A percentile compares a stretch with the other conserved stretches of the same genome.
Conservation (phyloP, 179 eudicot species). For the Beta lomatogona region DNA sequence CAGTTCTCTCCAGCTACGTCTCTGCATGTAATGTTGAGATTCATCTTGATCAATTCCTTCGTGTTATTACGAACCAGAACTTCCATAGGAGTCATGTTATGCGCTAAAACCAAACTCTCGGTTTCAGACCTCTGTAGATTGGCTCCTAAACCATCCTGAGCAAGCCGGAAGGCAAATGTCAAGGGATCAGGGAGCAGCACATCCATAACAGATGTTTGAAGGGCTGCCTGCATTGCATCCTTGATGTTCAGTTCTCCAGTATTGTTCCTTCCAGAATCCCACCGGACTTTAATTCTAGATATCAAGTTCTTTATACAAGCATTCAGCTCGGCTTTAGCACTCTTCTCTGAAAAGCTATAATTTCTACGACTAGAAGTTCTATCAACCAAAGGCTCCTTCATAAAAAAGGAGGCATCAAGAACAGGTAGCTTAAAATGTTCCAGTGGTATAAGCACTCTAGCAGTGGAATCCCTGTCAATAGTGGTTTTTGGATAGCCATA, state of each 20-base stretch:
- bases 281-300: slow-evolving; percentile 85
- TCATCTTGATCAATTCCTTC: slow-evolving; percentile 69
- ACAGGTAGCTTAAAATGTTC: slow-evolving; percentile 94
- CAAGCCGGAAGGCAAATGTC: slow-evolving; percentile 87
- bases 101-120: slow-evolving; percentile 62
- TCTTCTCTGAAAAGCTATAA: slow-evolving; percentile 75
- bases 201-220: slow-evolving; percentile 95
- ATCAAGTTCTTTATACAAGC: slow-evolving; percentile 89
- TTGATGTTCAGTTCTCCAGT: slow-evolving; percentile 92
- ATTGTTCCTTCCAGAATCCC: slow-evolving; percentile 97
- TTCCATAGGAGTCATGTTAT: slow-evolving; percentile 87
- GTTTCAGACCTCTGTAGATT: slow-evolving; percentile 20
- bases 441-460: slow-evolving; percentile 88
- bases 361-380: slow-evolving; percentile 47
- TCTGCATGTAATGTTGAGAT: slow-evolving; percentile 77
- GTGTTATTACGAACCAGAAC: slow-evolving; percentile 96
- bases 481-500: slow-evolving; percentile 79
- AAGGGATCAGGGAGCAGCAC: slow-evolving; percentile 93
- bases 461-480: slow-evolving; percentile 87
- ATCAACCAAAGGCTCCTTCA: slow-evolving; percentile 47
- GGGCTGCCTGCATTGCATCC: slow-evolving; percentile 92
- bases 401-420: slow-evolving; percentile 77
- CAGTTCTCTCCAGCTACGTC: slow-evolving; percentile 99
- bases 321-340: slow-evolving; percentile 79
- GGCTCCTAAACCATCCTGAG: slow-evolving; percentile 32